phyloP scores from a whole-genome alignment of 2,329 filamentous ascomycete genomes.

The Magnaporthales sp. region DNA sequence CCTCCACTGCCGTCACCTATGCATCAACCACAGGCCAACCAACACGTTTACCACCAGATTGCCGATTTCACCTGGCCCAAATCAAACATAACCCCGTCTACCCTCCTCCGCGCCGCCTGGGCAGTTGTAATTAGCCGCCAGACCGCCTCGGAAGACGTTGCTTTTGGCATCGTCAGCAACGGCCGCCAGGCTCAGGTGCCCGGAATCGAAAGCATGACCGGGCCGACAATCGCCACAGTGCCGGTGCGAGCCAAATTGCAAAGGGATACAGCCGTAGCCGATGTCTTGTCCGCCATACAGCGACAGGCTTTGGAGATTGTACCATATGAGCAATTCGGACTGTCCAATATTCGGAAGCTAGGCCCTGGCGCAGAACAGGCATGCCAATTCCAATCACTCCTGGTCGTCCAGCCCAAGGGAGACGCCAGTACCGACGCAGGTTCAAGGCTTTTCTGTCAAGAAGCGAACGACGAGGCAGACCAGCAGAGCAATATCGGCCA shows the following conservation, averaged over 20 bases:
- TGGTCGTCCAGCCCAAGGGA: background rate
- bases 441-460: background rate
- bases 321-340: background rate
- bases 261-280: background rate
- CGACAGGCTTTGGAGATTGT: background rate
- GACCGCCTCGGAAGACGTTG: background rate
- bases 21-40: background rate
- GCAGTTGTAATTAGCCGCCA: background rate
- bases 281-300: background rate
- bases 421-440: too few species aligned
- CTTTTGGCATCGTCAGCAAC: background rate
- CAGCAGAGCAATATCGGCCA: background rate
- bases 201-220: background rate
- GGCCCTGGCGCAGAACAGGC: background rate
- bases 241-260: background rate
- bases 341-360: background rate
- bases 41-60: background rate
- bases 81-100: background rate
- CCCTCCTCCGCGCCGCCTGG: background rate
- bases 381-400: background rate
- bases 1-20: background rate
- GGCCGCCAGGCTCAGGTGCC: background rate
- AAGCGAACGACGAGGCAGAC: background rate
- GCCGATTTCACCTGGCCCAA: background rate
- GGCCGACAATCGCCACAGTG: background rate